Percentiles rank a stretch among this genome's conserved stretches.
Conservation (phyloP, 495 filamentous ascomycete genomes). For the Mytilinidion resinicola region DNA sequence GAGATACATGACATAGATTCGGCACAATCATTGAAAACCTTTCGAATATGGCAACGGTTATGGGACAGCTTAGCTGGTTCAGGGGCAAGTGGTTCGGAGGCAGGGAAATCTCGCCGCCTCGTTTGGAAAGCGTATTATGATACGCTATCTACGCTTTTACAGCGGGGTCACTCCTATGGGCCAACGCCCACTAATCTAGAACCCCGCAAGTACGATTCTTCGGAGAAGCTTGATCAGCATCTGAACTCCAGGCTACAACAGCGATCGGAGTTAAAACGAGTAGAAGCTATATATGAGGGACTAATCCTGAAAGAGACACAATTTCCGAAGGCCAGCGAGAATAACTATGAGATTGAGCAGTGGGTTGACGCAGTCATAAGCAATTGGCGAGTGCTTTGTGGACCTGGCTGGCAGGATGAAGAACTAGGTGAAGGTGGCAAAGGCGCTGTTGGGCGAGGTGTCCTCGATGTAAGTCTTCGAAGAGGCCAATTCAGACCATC, state of each 20-base stretch:
- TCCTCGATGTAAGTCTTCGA: constrained; percentile 56
- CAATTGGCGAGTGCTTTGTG: constrained; percentile 79
- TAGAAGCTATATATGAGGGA: constrained; percentile 68
- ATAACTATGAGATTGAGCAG: constrained; percentile 66
- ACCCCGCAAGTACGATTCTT: background rate
- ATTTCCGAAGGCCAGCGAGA: constrained; percentile 76
- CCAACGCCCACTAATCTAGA: constrained; percentile 1
- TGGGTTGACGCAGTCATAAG: constrained; percentile 73
- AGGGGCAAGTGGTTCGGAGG: constrained; percentile 15
- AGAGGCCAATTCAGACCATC: too few species aligned
- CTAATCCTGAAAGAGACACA: constrained; percentile 63
- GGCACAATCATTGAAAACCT: constrained; percentile 47
- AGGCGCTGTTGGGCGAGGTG: constrained; percentile 59
- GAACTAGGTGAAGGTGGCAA: constrained; percentile 76
- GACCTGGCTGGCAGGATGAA: constrained; percentile 64
- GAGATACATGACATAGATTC: constrained; percentile 36
- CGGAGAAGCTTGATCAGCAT: constrained; percentile 11
- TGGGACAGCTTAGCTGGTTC: constrained; percentile 39
- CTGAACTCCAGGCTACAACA: constrained; percentile 55
- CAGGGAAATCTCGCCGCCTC: constrained; percentile 45
- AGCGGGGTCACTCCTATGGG: constrained; percentile 42
- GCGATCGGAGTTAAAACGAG: constrained; percentile 62
- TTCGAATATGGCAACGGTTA: constrained; percentile 57
- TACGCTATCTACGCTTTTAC: constrained; percentile 60
- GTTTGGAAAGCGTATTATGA: constrained; percentile 80